Evolutionary conservation across 306 rosid species (phyloP).

Genomic region (Corylus heterophylla): DNA sequence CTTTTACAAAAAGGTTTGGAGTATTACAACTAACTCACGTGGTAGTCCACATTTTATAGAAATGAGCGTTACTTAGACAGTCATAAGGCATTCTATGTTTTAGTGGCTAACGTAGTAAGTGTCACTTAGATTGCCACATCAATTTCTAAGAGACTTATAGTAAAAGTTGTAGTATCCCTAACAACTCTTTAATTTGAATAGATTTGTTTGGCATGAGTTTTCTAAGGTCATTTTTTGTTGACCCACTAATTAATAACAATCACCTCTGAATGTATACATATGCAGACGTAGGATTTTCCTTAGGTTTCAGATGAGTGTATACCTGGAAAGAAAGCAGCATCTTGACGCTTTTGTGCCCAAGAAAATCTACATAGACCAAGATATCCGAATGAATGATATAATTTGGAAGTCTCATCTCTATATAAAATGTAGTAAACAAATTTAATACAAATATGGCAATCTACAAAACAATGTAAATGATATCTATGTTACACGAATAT

Average conservation of each 20-base stretch:
- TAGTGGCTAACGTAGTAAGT: too few relatives aligned
- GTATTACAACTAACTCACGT: too few relatives aligned
- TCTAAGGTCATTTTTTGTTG: neutral
- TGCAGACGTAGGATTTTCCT: neutral
- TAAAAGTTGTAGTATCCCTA: too few relatives aligned
- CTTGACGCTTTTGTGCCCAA: slow-evolving; percentile 56
- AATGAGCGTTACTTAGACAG: too few relatives aligned
- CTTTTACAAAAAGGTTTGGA: too few relatives aligned
- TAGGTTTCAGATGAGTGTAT: neutral
- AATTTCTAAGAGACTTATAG: too few relatives aligned
- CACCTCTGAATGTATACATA: neutral
- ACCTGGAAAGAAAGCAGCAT: slow-evolving; percentile 59
- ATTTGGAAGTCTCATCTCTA: neutral
- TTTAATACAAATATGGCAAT: too few relatives aligned
- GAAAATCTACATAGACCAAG: slow-evolving; percentile 44
- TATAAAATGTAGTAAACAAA: neutral
- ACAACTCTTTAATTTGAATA: too few relatives aligned
- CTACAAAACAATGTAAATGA: too few relatives aligned
- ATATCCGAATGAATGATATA: neutral
- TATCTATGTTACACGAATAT: neutral
- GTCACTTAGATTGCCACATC: too few relatives aligned
- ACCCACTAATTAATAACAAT: neutral
- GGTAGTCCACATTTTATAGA: too few relatives aligned
- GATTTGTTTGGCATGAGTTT: neutral
- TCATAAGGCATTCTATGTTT: too few relatives aligned